Evolutionary conservation across 805 yeast genomes (phyloP), one percentile per base, ranked within the genome.

Genomic region (Yamadazyma kitorensis): DNA sequence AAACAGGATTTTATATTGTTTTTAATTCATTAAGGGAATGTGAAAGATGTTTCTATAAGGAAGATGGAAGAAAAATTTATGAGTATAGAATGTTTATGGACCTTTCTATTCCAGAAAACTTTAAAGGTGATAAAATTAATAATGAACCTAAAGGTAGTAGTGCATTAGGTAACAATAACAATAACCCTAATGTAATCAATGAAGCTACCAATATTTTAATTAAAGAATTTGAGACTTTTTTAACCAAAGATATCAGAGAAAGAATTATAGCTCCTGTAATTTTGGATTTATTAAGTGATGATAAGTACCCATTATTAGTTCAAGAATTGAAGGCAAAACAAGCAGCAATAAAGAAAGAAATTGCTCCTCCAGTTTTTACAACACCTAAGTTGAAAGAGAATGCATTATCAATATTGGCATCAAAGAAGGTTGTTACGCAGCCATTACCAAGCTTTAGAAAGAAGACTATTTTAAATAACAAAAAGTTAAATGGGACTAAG

Each of bases 181-280:
- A 36, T 11, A 20, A 8, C 12, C 24, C 29, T 20, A 64, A 51
- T 37, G 66, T 76, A 1, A 59, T 79, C 2, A 74, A 73, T 13
- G 85, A 80, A 29, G 82, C 95, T 0, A 67, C 75, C 1, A 60
- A 70, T 15, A 59, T 71, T 33, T 61, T 88, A 30, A 52, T 80
- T 17, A 76, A 73, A 36, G 95, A 87, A 44, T 68, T 87, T 32
- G 76, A 76, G 39, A 61, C 65, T 8, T 78, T 80, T 29, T 54
- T 87, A 28, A 61, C 78, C 14, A 81, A 82, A 40, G 95, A 87
- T 57, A 74, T 87, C 16, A 68, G 84, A 44, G 91, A 80, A 48
- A 74, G 86, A 40, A 59, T 84, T 3, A 72, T 86, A 16, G 88
- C 84, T 0, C 86, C 93, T 0, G 67, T 71, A 2, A 74, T 87